phyloP scores from a whole-genome alignment of 768 basidiomycete species.

The Trametes villosa region DNA sequence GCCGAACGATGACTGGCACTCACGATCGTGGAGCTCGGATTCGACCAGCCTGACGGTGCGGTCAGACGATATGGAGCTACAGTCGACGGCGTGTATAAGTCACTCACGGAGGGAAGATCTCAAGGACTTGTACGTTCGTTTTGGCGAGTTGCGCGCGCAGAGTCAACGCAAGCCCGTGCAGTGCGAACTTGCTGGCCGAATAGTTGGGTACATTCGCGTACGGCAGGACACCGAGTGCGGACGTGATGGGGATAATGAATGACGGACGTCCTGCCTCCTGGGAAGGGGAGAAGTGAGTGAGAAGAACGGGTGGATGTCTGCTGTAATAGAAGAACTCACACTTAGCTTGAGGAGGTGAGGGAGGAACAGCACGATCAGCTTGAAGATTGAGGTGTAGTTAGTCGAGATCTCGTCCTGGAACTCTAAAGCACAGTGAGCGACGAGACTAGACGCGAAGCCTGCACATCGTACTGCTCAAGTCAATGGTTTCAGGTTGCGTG shows the following conservation, averaged over 20 bases:
- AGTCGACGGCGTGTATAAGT: background rate
- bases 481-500: conserved; percentile 44
- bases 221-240: conserved; percentile 54
- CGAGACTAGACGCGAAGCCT: background rate
- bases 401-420: conserved; percentile 52
- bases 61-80: background rate
- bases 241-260: conserved; percentile 56
- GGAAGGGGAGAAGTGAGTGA: background rate
- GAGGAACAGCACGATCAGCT: conserved; percentile 50
- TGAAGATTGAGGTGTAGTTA: conserved; percentile 58
- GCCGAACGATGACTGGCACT: conserved; percentile 17
- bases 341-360: conserved; percentile 60
- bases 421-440: conserved; percentile 32
- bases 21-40: conserved; percentile 65
- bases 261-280: conserved; percentile 51
- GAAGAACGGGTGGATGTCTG: background rate
- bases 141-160: conserved; percentile 50
- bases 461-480: conserved; percentile 44
- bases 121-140: conserved; percentile 57
- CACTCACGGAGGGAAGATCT: conserved; percentile 62
- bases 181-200: conserved; percentile 60
- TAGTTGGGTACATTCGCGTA: conserved; percentile 50
- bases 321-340: conserved; percentile 37
- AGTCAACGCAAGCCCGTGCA: conserved; percentile 55
- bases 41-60: conserved; percentile 51